These are phyloP conservation scores for Tetrahymena malaccensis DNA, from an alignment of 73 alveolate species.

Conservation along the genomic window DNA sequence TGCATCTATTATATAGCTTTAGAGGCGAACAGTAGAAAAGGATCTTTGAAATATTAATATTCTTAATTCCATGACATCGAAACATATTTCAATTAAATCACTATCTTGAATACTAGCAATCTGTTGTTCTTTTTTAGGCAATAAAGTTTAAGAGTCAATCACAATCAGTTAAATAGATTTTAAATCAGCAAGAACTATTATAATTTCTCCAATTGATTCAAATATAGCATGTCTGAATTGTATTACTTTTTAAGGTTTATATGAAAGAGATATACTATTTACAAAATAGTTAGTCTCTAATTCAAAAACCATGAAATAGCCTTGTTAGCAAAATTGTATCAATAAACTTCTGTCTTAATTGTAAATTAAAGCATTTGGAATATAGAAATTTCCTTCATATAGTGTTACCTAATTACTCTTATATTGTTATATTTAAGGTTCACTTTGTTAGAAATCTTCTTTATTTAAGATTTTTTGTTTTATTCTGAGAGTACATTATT, in stretches of 20 bases:
- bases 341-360: neutral
- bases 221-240: neutral
- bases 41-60: neutral
- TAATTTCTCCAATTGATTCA: neutral
- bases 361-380: neutral
- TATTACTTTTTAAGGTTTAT: neutral
- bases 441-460: neutral
- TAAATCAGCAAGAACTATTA: neutral
- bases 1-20: neutral
- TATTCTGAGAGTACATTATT: neutral
- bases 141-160: neutral
- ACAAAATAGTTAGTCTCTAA: neutral
- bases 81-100: neutral
- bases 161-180: neutral
- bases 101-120: neutral
- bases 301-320: neutral
- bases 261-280: neutral
- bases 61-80: neutral
- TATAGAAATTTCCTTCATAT: neutral
- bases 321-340: neutral
- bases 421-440: neutral
- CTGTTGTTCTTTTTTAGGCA: neutral
- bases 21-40: neutral
- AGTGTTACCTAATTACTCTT: neutral
- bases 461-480: neutral